phyloP scores from a whole-genome alignment of 2,329 filamentous ascomycete species.

The Pyrenophora seminiperda region DNA sequence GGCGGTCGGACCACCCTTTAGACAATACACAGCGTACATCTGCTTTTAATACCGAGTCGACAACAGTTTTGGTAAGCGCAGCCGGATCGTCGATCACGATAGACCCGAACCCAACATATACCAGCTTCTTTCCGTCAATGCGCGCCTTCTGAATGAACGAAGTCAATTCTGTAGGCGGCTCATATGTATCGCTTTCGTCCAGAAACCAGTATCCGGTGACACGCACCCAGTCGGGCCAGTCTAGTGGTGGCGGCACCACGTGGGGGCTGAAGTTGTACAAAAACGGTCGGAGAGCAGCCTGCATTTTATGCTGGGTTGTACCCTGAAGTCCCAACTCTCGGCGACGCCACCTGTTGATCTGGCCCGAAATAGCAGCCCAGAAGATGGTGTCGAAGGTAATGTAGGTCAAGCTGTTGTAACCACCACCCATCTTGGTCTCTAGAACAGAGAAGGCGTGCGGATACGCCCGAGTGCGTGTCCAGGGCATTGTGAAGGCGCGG shows the following conservation, averaged over 20 bases:
- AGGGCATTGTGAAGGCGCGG: slow-evolving; percentile 97
- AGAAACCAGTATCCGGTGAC: slow-evolving; percentile 99
- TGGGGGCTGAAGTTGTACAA: slow-evolving; percentile 95
- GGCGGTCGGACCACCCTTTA: slow-evolving; percentile 94
- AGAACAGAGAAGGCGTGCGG: slow-evolving; percentile 95
- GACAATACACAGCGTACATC: slow-evolving; percentile 94
- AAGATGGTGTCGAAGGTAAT: slow-evolving; percentile 96
- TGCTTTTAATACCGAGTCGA: slow-evolving; percentile 86
- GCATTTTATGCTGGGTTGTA: slow-evolving; percentile 87
- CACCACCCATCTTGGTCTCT: slow-evolving; percentile 90
- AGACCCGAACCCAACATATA: slow-evolving; percentile 96
- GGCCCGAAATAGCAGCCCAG: slow-evolving; percentile 89
- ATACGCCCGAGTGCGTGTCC: slow-evolving; percentile 93
- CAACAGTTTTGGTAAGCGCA: slow-evolving; percentile 88
- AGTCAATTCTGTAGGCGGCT: slow-evolving; percentile 74
- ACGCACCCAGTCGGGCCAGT: slow-evolving; percentile 97
- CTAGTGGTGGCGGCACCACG: slow-evolving; percentile 90
- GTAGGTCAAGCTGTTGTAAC: slow-evolving; percentile 94
- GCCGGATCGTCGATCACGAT: slow-evolving; percentile 91
- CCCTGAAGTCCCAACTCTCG: slow-evolving; percentile 76
- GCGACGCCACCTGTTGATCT: slow-evolving; percentile 92
- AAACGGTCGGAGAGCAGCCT: slow-evolving; percentile 97
- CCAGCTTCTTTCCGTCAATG: slow-evolving; percentile 82
- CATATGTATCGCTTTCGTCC: slow-evolving; percentile 72
- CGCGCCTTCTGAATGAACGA: slow-evolving; percentile 85